These are phyloP conservation scores for Yarrowia sp. DNA, from an alignment of 805 yeast species.

Conservation along the genomic window DNA sequence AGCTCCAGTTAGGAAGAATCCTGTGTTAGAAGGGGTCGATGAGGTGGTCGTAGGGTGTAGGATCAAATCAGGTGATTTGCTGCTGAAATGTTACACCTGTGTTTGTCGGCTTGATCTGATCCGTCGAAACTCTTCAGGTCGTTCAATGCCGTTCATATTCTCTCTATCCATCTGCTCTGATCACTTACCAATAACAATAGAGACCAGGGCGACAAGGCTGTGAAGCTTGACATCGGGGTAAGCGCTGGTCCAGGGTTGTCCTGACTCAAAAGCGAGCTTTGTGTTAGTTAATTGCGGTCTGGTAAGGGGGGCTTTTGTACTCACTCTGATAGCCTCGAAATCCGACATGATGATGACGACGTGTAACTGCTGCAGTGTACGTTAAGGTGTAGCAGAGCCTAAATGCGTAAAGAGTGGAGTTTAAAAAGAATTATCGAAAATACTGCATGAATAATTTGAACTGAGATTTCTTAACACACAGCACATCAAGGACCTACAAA, in stretches of 20 bases:
- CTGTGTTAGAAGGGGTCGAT: conserved; percentile 14
- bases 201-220: conserved; percentile 29
- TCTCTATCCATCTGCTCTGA: neutral
- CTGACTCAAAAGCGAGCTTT: conserved; percentile 37
- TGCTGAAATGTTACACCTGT: too few relatives aligned
- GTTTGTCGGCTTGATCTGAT: too few relatives aligned
- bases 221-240: conserved; percentile 33
- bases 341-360: conserved; percentile 38
- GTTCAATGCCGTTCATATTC: neutral
- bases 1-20: conserved; percentile 33
- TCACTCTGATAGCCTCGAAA: conserved; percentile 38
- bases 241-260: conserved; percentile 28
- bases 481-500: conserved; percentile 35
- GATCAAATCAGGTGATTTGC: too few relatives aligned
- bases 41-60: neutral
- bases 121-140: too few relatives aligned
- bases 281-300: conserved; percentile 23
- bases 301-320: neutral
- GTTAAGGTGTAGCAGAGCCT: conserved; percentile 12
- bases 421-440: conserved; percentile 32
- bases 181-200: conserved; percentile 31
- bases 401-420: neutral
- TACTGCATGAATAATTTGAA: conserved; percentile 29
- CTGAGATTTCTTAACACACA: conserved; percentile 2
- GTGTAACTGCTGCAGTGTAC: conserved; percentile 36